Evolutionary conservation across 805 yeast species (phyloP), one percentile per base, ranked within the genome.

Genomic region (Barnettozyma salicaria): DNA sequence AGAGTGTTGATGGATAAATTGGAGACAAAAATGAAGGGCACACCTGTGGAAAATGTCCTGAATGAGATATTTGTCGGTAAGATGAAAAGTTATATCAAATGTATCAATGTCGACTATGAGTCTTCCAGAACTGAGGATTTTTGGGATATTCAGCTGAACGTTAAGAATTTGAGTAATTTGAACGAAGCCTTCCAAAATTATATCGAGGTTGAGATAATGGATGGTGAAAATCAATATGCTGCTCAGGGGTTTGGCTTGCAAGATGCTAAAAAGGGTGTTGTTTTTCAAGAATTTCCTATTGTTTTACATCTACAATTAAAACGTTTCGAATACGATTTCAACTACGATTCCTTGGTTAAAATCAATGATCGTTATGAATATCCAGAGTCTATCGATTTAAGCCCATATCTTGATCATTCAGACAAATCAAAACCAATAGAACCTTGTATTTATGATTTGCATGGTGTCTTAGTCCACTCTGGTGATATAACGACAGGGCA

Each of bases 141-240:
- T 55, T 92, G 99, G 99, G 98, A 92, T 65, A 84, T 92, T 43
- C 98, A 92, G 60, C 67, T 92, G 43, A 92, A 92, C 53, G 99
- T 92, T 18, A 87, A 86, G 55, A 82, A 88, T 24, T 70, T 88
- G 67, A 69, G 67, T 36, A 77, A 79, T 50, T 69, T 92, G 32
- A 65, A 74, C 38, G 80, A 78, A 36, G 80, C 96, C 0, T 92
- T 92, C 60, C 73, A 76, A 34, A 85, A 88, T 56, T 92, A 92
- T 57, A 77, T 89, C 37, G 94, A 87, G 48, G 79, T 80, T 21
- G 99, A 92, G 62, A 69, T 85, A 59, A 68, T 92, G 57, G 82
- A 83, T 40, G 99, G 97, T 22, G 98, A 92, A 54, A 92, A 92
- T 58, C 92, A 88, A 62, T 92, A 92, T 55, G 90, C 82, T 43